Conservation (phyloP, 805 yeast genomes). For the Kuraishia hungarica region DNA sequence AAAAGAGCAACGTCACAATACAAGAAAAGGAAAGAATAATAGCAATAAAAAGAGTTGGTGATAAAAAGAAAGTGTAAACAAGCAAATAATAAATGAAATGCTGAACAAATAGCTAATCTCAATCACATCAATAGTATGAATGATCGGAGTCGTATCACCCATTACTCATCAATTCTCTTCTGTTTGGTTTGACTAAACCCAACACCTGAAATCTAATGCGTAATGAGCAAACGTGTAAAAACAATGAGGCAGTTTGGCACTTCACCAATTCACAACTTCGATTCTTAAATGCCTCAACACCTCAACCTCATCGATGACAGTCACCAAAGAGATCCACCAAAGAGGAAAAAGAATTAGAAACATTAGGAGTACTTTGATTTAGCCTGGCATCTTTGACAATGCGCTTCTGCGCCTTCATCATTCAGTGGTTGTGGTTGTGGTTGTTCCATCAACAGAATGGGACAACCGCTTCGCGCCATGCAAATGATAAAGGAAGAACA, state of each 20-base stretch:
- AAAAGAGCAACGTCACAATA: conserved; percentile 9
- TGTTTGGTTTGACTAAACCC: neutral
- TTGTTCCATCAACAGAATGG: conserved; percentile 11
- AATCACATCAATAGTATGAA: too few relatives aligned
- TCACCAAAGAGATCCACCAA: too few relatives aligned
- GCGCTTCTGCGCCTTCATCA: conserved; percentile 26
- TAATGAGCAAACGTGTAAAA: neutral
- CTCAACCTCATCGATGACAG: too few relatives aligned
- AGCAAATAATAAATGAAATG: conserved; percentile 14
- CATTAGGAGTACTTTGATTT: too few relatives aligned
- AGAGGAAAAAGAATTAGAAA: too few relatives aligned
- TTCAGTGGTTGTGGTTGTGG: too few relatives aligned
- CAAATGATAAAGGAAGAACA: conserved; percentile 13
- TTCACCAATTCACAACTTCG: too few relatives aligned
- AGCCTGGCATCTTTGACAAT: conserved; percentile 65
- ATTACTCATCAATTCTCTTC: neutral
- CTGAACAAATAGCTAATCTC: too few relatives aligned
- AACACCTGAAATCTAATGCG: conserved; percentile 1
- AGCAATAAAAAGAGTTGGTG: conserved; percentile 8
- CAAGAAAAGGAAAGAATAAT: conserved; percentile 6
- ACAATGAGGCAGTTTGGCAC: too few relatives aligned
- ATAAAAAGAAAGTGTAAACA: conserved; percentile 8
- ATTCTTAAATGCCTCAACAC: too few relatives aligned
- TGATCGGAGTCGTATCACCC: too few relatives aligned
- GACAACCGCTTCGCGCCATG: too few relatives aligned